phyloP scores from a whole-genome alignment of 805 yeast genomes.

The Barnettozyma pratensis region DNA sequence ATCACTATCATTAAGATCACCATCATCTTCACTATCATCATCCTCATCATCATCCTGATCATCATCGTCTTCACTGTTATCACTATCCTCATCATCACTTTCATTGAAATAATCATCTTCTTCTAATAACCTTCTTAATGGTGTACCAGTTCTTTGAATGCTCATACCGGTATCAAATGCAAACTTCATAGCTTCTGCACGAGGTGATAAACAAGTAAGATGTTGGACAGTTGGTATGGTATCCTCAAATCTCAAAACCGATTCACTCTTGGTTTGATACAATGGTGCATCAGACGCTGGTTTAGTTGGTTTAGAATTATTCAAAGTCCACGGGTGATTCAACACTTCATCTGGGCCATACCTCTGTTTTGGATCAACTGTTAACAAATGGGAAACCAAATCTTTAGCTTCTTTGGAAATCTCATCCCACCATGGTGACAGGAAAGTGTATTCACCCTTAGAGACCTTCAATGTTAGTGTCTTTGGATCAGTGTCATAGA shows the following conservation, averaged over 20 bases:
- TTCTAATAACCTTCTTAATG: constrained; percentile 20
- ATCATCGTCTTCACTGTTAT: constrained; percentile 6
- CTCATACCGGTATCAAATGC: constrained; percentile 85
- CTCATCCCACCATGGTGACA: constrained; percentile 89
- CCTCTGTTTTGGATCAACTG: constrained; percentile 75
- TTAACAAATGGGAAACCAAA: constrained; percentile 70
- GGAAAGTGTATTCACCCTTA: constrained; percentile 64
- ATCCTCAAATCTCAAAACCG: constrained; percentile 24
- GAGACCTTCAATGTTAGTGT: constrained; percentile 62
- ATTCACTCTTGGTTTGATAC: constrained; percentile 18
- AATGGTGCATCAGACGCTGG: constrained; percentile 48
- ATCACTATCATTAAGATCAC: constrained; percentile 4
- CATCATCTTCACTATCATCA: constrained; percentile 7
- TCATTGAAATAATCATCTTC: constrained; percentile 25
- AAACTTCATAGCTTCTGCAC: constrained; percentile 77
- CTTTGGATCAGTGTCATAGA: constrained; percentile 78
- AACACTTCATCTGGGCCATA: constrained; percentile 76
- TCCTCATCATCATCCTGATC: constrained; percentile 10
- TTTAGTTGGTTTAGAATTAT: constrained; percentile 28
- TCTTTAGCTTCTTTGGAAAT: constrained; percentile 85
- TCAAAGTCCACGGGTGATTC: constrained; percentile 73
- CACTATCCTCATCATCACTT: constrained; percentile 10
- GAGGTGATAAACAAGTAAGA: constrained; percentile 45
- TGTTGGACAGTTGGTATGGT: constrained; percentile 19
- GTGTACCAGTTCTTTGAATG: constrained; percentile 53